Evolutionary conservation across 495 filamentous ascomycete genomes (phyloP).

Genomic region (Talaromyces liani): DNA sequence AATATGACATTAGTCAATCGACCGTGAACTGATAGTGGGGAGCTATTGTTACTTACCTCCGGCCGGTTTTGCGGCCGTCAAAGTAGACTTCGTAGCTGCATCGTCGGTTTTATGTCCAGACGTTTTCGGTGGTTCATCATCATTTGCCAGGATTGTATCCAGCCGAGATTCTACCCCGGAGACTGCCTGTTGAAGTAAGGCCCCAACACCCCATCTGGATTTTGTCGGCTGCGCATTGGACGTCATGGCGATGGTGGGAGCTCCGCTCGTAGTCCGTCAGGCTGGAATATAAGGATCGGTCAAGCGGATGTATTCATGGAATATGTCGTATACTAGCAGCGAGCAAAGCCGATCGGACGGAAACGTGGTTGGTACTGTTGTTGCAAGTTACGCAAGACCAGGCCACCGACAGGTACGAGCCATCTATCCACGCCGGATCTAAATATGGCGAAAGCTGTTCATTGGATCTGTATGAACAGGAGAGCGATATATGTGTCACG

Average conservation of each 20-base stretch:
- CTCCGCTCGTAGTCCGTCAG: neutral
- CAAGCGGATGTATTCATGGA: neutral
- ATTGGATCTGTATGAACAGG: neutral
- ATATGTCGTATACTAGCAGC: neutral
- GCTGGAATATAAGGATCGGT: neutral
- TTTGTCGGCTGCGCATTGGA: conserved; percentile 27
- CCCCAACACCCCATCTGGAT: conserved; percentile 50
- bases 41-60: conserved; percentile 19
- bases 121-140: conserved; percentile 36
- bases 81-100: conserved; percentile 16
- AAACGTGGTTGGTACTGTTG: neutral
- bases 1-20: conserved; percentile 16
- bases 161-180: conserved; percentile 89
- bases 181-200: conserved; percentile 84
- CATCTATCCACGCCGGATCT: neutral
- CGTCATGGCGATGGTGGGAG: conserved; percentile 23
- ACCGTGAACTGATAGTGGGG: neutral
- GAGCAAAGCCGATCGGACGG: neutral
- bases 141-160: conserved; percentile 84
- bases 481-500: neutral
- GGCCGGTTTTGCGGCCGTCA: conserved; percentile 10
- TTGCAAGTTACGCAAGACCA: conserved; percentile 1
- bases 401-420: neutral
- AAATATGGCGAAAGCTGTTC: neutral
- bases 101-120: conserved; percentile 13